Evolutionary conservation across 257 asterid species (phyloP).

Genomic region (Haberlea rhodopensis): DNA sequence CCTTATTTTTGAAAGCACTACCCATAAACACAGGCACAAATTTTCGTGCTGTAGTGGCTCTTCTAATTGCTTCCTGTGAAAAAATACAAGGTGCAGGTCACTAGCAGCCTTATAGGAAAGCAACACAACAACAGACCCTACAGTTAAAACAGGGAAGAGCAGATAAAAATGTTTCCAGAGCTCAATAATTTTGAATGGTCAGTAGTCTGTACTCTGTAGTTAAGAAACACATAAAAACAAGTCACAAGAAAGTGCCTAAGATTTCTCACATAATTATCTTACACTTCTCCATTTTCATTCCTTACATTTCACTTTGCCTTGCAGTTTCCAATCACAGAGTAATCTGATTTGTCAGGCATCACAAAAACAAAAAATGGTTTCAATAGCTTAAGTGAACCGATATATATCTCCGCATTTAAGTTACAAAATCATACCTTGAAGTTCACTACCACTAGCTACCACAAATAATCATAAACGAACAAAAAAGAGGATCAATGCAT

Average conservation of each 20-base stretch:
- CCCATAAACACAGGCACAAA: slow-evolving; percentile 99
- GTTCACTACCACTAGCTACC: no score
- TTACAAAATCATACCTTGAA: no score
- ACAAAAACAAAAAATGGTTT: no score
- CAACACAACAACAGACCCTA: slow-evolving; percentile 17
- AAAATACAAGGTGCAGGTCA: slow-evolving; percentile 8
- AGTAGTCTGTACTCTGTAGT: not conserved
- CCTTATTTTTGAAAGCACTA: slow-evolving; percentile 99
- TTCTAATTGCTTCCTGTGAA: slow-evolving; percentile 83
- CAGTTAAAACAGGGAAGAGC: slow-evolving; percentile 5
- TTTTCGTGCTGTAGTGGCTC: slow-evolving; percentile 83
- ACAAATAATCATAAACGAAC: not conserved
- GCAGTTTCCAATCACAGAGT: no score
- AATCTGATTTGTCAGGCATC: no score
- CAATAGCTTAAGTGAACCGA: no score
- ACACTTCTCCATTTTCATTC: no score
- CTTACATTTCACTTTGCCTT: no score
- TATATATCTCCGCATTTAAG: no score
- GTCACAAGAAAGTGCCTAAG: not conserved
- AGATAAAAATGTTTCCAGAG: not conserved
- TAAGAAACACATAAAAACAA: no score
- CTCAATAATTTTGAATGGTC: no score
- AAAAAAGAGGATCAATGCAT: not conserved
- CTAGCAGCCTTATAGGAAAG: slow-evolving; percentile 9
- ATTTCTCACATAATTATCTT: no score